A percentile compares a stretch with the other conserved stretches of the same genome.
Conservation (phyloP, 1,284 basidiomycete species). For the Cerioporus squamosus region DNA sequence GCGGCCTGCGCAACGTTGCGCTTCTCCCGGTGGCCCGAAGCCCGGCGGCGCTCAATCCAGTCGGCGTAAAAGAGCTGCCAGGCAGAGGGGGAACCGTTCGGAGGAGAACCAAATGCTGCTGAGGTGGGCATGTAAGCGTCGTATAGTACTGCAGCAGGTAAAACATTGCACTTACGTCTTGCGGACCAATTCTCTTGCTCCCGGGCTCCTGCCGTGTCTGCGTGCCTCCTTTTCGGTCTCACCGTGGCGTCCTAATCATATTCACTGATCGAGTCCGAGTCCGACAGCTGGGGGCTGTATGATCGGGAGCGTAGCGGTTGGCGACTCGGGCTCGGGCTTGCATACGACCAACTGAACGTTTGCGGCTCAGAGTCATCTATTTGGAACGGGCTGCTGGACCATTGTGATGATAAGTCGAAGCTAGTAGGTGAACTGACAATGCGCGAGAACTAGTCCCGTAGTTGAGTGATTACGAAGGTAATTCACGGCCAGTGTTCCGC, state of each 20-base stretch:
- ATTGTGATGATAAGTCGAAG: too few relatives aligned
- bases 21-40: conserved; percentile 75
- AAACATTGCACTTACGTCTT: conserved; percentile 26
- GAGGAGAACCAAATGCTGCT: conserved; percentile 78
- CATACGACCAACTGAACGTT: too few relatives aligned
- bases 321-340: conserved; percentile 19
- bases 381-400: too few relatives aligned
- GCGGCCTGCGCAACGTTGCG: conserved; percentile 96
- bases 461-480: too few relatives aligned
- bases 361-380: too few relatives aligned
- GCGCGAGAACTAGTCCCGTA: too few relatives aligned
- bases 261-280: conserved; percentile 52
- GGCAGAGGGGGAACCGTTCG: conserved; percentile 91
- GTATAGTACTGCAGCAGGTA: conserved; percentile 20
- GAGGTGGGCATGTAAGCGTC: conserved; percentile 42
- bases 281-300: conserved; percentile 63
- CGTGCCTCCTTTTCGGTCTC: conserved; percentile 60
- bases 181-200: conserved; percentile 34
- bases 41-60: conserved; percentile 91
- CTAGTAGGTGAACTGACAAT: too few relatives aligned
- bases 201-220: conserved; percentile 42
- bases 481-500: too few relatives aligned
- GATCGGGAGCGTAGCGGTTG: conserved; percentile 48
- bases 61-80: conserved; percentile 98
- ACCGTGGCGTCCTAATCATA: conserved; percentile 71